Evolutionary conservation across 176 grass and related monocot genomes (phyloP), one percentile per base, ranked within the genome.

Genomic region (Oryza glaberrima): DNA sequence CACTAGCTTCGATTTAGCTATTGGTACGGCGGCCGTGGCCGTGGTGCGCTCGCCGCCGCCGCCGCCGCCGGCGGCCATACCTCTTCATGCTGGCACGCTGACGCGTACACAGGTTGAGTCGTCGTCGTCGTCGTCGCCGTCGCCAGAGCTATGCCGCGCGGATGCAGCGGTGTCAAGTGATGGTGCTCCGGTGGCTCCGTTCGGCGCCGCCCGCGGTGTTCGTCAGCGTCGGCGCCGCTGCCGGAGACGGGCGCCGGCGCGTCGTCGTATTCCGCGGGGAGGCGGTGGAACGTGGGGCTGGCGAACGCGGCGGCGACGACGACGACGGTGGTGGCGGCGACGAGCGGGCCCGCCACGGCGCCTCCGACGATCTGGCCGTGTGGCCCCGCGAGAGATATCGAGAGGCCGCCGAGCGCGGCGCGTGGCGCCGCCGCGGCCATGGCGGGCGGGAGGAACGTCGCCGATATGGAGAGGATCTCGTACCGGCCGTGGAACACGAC

Each of bases 391-490:
- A 97, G 82, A 9, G 92, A 94, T 12, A 97, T 68, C 20, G 92
- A 79, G 61, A 97, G 67, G 38, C 77, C 79, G 67, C 73, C 44
- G 5, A 41, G 44, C 3, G 40, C 40, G 40, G 90, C 45, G 45
- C 76, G 67, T 3, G 88, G 60, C 26, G 56, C 79, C 15, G 82
- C 69, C 23, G 84, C 61, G 1, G 81, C 54, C 86, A 92, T 87
- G 22, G 86, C 83, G 7, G 90, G 88, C 0, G 95, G 90, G 2
- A 97, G 88, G 85, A 91, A 94, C 11, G 90, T 92, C 67, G 92
- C 95, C 7, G 95, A 92, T 1, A 97, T 86, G 46, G 95, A 93
- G 26, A 97, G 84, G 87, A 97, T 97, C 43, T 94, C 90, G 83
- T 94, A 88, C 70, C 81, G 81, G 40, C 95, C 95, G 46, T 77